phyloP scores from a whole-genome alignment of 73 alveolate genomes.

The Effrenium voratum region DNA sequence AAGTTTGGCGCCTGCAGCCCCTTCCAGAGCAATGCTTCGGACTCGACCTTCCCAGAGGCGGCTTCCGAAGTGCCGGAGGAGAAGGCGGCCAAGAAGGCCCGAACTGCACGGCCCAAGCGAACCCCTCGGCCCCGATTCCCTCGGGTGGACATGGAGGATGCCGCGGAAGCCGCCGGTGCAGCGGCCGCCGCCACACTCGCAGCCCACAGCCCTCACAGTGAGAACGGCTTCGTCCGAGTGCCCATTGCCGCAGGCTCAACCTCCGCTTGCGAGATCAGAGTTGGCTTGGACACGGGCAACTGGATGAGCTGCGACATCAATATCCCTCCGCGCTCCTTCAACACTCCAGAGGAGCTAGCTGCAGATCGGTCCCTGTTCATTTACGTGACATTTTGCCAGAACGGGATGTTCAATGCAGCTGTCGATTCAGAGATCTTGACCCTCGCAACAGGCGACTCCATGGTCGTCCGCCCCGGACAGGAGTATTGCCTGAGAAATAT shows the following conservation, averaged over 20 bases:
- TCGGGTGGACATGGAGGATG: conserved; percentile 11
- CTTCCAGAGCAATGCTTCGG: neutral
- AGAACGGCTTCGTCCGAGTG: conserved; percentile 47
- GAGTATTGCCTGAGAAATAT: conserved; percentile 62
- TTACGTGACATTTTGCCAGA: conserved; percentile 36
- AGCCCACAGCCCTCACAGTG: conserved; percentile 24
- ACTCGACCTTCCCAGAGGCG: conserved; percentile 21
- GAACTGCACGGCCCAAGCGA: neutral
- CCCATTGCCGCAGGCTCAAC: conserved; percentile 71
- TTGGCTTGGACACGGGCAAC: conserved; percentile 41
- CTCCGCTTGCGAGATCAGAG: conserved; percentile 45
- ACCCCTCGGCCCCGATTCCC: neutral
- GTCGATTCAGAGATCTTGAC: conserved; percentile 13
- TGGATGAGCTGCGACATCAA: conserved; percentile 86
- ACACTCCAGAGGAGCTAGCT: conserved; percentile 79
- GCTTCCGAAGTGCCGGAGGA: conserved; percentile 33
- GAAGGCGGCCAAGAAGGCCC: neutral
- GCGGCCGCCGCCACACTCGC: conserved; percentile 65
- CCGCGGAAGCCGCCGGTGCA: conserved; percentile 52
- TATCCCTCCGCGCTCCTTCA: conserved; percentile 89
- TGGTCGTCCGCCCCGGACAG: conserved; percentile 55
- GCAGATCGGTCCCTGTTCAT: conserved; percentile 38
- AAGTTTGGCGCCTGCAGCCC: neutral
- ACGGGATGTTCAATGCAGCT: conserved; percentile 28
- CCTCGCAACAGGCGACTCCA: conserved; percentile 63